Conservation (phyloP, 805 yeast genomes). For the Metschnikowia cubensis region DNA sequence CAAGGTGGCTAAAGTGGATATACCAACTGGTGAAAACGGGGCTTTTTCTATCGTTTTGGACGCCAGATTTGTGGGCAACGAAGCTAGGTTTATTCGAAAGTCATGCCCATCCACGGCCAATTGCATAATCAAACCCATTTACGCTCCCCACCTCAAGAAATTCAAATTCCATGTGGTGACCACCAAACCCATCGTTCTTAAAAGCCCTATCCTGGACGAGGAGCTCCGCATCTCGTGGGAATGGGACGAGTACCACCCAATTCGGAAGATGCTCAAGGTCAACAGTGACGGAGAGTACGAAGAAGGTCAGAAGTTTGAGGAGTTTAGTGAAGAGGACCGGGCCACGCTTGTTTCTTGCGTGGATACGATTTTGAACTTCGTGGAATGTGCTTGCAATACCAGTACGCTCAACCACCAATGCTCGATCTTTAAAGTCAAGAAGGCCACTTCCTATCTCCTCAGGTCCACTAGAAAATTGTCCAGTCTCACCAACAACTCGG, state of each 20-base stretch:
- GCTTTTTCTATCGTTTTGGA: constrained; percentile 66
- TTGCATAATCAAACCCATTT: constrained; percentile 54
- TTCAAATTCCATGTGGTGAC: constrained; percentile 57
- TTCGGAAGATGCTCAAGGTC: constrained; percentile 44
- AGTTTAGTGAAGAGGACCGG: constrained; percentile 49
- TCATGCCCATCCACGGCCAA: constrained; percentile 65
- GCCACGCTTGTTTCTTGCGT: constrained; percentile 55
- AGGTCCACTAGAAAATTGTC: constrained; percentile 55
- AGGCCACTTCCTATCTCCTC: constrained; percentile 54
- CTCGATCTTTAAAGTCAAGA: constrained; percentile 55
- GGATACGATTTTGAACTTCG: constrained; percentile 56
- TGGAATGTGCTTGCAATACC: constrained; percentile 60
- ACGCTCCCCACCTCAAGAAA: constrained; percentile 35
- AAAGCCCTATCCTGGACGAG: constrained; percentile 32
- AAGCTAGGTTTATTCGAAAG: constrained; percentile 68
- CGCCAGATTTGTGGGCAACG: constrained; percentile 75
- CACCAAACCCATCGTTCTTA: constrained; percentile 43
- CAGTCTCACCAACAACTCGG: constrained; percentile 32
- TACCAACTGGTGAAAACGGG: constrained; percentile 7
- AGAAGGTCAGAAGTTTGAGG: constrained; percentile 48
- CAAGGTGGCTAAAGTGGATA: constrained; percentile 34
- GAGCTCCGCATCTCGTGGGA: constrained; percentile 84
- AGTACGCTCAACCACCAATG: constrained; percentile 43
- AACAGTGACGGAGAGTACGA: constrained; percentile 15
- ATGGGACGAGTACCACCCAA: constrained; percentile 82